Percentiles rank a stretch among this genome's conserved stretches.
Conservation (phyloP, 1,139 yeast genomes). For the Kurtzmaniella natalensis region DNA sequence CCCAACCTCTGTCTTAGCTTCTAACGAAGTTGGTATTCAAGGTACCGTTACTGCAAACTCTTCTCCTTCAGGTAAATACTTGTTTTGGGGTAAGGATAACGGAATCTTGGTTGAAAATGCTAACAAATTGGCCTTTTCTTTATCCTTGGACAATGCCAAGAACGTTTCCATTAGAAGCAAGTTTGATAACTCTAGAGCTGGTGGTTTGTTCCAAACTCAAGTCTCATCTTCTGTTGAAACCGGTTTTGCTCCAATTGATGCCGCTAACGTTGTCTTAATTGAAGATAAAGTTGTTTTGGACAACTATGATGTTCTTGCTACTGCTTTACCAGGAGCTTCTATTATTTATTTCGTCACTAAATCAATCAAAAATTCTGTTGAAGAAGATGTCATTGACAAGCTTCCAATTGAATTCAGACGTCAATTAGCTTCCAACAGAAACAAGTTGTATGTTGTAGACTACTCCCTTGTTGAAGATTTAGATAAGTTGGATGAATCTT, state of each 20-base stretch:
- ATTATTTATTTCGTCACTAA: conserved; percentile 46
- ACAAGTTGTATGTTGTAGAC: conserved; percentile 54
- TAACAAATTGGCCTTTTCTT: conserved; percentile 63
- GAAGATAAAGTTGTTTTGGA: conserved; percentile 54
- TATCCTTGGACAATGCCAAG: conserved; percentile 61
- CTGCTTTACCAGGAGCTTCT: conserved; percentile 54
- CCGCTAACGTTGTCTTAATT: conserved; percentile 61
- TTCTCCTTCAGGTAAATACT: conserved; percentile 46
- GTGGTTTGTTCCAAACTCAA: conserved; percentile 82
- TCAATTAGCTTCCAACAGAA: conserved; percentile 49
- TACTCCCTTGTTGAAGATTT: conserved; percentile 54
- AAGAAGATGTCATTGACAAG: conserved; percentile 44
- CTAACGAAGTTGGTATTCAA: conserved; percentile 14
- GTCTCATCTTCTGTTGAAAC: conserved; percentile 40
- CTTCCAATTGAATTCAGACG: conserved; percentile 54
- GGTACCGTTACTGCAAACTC: conserved; percentile 34
- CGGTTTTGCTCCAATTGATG: conserved; percentile 41
- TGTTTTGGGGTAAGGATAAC: conserved; percentile 69
- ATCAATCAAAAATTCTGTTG: conserved; percentile 35
- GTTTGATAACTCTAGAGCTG: conserved; percentile 66
- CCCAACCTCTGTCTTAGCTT: conserved; percentile 13
- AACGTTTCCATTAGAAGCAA: conserved; percentile 55
- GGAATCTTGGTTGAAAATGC: conserved; percentile 54
- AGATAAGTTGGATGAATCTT: conserved; percentile 46
- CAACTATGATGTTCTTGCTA: conserved; percentile 56